Evolutionary conservation across 768 basidiomycete species (phyloP), one percentile per base, ranked within the genome.

Genomic region (Auriscalpium orientale): DNA sequence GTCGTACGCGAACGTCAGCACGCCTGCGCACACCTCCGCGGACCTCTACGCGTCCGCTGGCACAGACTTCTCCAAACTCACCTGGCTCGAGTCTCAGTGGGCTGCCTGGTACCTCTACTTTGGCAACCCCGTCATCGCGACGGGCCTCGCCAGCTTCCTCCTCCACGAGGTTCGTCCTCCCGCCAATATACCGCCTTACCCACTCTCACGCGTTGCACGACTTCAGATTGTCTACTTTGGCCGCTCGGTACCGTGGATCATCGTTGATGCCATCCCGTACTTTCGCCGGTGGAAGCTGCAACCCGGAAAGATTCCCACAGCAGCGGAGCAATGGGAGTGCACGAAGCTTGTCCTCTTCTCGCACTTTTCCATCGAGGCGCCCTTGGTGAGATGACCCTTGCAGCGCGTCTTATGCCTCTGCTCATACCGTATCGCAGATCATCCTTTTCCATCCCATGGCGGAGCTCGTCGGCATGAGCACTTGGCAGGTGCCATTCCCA

Each of bases 251-350:
- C 97, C 95, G 0, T 97, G 93, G 91, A 87, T 98, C 63, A 89
- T 97, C 71, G 86, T 98, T 68, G 97, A 99, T 71, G 75, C 84
- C 2, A 91, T 94, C 36, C 93, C 93, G 1, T 98, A 92, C 75
- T 99, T 98, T 75, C 80, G 82, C 48, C 78, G 82, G 71, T 98
- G 90, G 90, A 98, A 98, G 71, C 77, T 98, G 4, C 95, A 98
- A 68, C 85, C 91, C 4, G 79, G 68, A 62, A 98, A 98, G 70
- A 64, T 90, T 2, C 92, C 94, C 6, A 84, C 91, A 4, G 57
- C 81, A 0, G 72, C 77, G 56, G 89, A 98, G 67, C 93, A 98
- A 70, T 95, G 92, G 93, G 85, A 89, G 47, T 98, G 95, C 74
- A 95, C 92, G 37, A 95, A 93, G 74, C 83, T 83, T 58, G 95